Percentiles rank a stretch among this genome's conserved stretches.
Evolutionary conservation across 2,329 filamentous ascomycete species (phyloP).

Genomic region (Tolypocladium guangdongense): DNA sequence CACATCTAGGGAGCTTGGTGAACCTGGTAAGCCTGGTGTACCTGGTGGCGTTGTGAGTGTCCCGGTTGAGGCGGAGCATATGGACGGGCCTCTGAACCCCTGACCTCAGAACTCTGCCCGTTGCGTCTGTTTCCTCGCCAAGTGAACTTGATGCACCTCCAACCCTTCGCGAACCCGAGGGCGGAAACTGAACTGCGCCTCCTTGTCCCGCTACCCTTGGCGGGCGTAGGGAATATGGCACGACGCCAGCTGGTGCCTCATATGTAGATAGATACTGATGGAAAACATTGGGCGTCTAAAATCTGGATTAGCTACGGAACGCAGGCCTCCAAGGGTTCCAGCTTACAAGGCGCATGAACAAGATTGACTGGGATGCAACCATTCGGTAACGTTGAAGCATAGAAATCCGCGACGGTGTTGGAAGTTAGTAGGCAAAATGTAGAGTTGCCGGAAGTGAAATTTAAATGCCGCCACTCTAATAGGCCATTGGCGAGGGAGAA

Average conservation of each 20-base stretch:
- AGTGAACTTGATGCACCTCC: not conserved
- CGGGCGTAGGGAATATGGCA: not conserved
- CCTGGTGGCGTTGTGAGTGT: no score
- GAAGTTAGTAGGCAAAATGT: not conserved
- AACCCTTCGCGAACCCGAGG: not conserved
- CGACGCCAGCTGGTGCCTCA: not conserved
- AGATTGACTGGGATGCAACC: not conserved
- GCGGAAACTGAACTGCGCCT: no score
- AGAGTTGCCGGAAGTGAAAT: not conserved
- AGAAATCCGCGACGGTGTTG: not conserved
- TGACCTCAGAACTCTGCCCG: not conserved
- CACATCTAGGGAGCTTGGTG: no score
- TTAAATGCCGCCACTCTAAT: not conserved
- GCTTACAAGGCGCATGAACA: not conserved
- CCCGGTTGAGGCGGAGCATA: not conserved
- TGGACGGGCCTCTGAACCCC: not conserved
- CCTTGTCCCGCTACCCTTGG: not conserved
- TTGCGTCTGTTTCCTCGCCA: not conserved
- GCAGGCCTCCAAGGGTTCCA: rapidly evolving
- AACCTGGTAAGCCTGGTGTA: no score
- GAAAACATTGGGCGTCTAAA: not conserved
- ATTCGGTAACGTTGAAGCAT: not conserved
- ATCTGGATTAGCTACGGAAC: not conserved
- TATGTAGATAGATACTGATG: not conserved
- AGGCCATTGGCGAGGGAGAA: not conserved